These are phyloP conservation scores for Septoria linicola DNA, from an alignment of 2,329 filamentous ascomycete genomes.

Conservation along the genomic window DNA sequence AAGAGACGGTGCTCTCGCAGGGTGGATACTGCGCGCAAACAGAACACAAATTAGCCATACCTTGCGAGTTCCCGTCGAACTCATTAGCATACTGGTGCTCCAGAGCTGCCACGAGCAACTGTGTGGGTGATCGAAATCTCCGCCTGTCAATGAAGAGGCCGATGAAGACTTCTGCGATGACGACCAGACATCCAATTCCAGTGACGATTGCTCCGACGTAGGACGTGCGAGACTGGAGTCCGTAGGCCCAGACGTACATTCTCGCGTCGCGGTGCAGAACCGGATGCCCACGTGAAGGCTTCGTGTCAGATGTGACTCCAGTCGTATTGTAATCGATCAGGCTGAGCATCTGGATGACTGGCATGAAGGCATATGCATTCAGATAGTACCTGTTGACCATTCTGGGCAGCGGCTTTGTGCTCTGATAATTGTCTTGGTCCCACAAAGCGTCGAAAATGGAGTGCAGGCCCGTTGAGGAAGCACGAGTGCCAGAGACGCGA, in stretches of 20 bases:
- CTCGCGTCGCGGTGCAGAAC: constrained; percentile 18
- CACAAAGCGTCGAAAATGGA: not conserved
- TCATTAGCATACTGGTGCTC: constrained; percentile 27
- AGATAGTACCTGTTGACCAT: not conserved
- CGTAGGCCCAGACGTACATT: constrained; percentile 31
- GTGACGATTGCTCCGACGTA: constrained; percentile 25
- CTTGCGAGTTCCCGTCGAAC: constrained; percentile 23
- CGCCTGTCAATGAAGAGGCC: constrained; percentile 20
- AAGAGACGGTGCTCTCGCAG: no score
- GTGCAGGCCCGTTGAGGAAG: not conserved
- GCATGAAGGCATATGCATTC: constrained; percentile 10
- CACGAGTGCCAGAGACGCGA: not conserved
- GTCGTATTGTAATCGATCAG: constrained; percentile 26
- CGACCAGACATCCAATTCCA: constrained; percentile 21
- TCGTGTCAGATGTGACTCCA: not conserved
- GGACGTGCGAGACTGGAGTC: constrained; percentile 26
- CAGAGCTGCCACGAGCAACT: constrained; percentile 31
- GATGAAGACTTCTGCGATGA: constrained; percentile 24
- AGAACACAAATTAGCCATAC: no score
- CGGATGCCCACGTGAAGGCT: not conserved
- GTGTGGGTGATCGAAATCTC: constrained; percentile 18
- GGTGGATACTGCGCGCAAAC: no score
- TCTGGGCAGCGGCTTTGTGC: not conserved
- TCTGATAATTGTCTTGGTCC: not conserved
- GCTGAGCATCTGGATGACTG: constrained; percentile 23